Evolutionary conservation across 352 stramenopile genomes (phyloP).

Genomic region (Phytophthora crassamura): DNA sequence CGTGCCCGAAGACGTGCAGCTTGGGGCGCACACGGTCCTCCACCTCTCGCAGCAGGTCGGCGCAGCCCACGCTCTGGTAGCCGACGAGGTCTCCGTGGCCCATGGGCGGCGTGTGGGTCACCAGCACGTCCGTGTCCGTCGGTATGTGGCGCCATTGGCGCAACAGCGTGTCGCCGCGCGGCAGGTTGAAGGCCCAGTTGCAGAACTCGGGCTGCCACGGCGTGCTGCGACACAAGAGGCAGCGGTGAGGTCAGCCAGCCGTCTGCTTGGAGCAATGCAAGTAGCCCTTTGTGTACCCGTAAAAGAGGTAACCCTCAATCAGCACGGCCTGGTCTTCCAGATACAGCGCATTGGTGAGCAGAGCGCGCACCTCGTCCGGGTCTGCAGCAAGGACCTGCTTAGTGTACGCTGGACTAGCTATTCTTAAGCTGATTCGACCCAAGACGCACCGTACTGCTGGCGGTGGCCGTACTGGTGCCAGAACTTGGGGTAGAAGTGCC

Average conservation of each 20-base stretch:
- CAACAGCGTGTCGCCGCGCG: constrained; percentile 49
- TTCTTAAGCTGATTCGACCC: too few relatives aligned
- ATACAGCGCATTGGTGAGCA: constrained; percentile 82
- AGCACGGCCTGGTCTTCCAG: constrained; percentile 77
- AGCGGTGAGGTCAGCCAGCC: not conserved
- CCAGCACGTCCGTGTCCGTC: constrained; percentile 79
- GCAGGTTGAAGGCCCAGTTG: constrained; percentile 84
- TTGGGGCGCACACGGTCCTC: constrained; percentile 68
- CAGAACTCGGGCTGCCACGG: constrained; percentile 88
- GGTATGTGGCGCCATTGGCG: constrained; percentile 64
- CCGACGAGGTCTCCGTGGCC: constrained; percentile 75
- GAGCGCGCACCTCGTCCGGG: constrained; percentile 65
- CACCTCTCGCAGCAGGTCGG: constrained; percentile 76
- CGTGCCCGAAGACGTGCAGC: constrained; percentile 92
- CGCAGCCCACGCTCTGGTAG: constrained; percentile 69
- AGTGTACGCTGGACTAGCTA: not conserved
- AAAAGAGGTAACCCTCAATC: constrained; percentile 80
- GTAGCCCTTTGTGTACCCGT: constrained; percentile 46
- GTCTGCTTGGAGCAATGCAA: not conserved
- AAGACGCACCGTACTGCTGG: constrained; percentile 55
- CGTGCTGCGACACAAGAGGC: constrained; percentile 34
- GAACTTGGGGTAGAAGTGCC: constrained; percentile 65
- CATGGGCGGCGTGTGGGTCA: constrained; percentile 89
- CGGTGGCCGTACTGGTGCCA: constrained; percentile 80
- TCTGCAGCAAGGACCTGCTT: constrained; percentile 30